Conservation (phyloP, 2,329 filamentous ascomycete species). For the Xylariaceae sp. region DNA sequence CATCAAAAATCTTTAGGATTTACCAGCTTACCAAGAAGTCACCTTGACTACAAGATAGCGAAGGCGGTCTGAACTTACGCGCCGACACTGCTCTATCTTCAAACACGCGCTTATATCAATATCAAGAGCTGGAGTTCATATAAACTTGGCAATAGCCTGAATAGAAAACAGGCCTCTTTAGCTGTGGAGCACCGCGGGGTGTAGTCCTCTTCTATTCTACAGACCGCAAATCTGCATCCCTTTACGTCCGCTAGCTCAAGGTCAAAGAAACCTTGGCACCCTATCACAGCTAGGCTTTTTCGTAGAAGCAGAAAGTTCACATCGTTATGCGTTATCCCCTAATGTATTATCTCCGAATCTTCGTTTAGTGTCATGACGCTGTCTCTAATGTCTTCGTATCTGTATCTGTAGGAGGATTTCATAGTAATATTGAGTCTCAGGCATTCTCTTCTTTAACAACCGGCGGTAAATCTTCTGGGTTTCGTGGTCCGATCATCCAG, state of each 20-base stretch:
- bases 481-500: slow-evolving; percentile 93
- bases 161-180: background rate
- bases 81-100: background rate
- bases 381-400: background rate
- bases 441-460: slow-evolving; percentile 42
- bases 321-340: background rate
- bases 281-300: background rate
- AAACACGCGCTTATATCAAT: background rate
- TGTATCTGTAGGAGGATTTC: background rate
- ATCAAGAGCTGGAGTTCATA: too few species aligned
- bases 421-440: slow-evolving; percentile 15
- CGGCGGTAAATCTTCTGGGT: slow-evolving; percentile 55
- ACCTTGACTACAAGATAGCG: background rate
- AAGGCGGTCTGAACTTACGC: background rate
- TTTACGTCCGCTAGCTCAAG: background rate
- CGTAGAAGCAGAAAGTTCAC: background rate
- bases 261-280: background rate
- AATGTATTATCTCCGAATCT: background rate
- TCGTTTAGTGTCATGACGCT: slow-evolving; percentile 1
- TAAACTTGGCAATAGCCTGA: too few species aligned
- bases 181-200: background rate
- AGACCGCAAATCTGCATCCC: background rate
- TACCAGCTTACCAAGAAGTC: background rate
- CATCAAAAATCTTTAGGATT: too few species aligned
- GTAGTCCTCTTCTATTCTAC: background rate